These are phyloP conservation scores for Argentina anserina DNA, from an alignment of 306 rosid genomes.

Conservation along the genomic window DNA sequence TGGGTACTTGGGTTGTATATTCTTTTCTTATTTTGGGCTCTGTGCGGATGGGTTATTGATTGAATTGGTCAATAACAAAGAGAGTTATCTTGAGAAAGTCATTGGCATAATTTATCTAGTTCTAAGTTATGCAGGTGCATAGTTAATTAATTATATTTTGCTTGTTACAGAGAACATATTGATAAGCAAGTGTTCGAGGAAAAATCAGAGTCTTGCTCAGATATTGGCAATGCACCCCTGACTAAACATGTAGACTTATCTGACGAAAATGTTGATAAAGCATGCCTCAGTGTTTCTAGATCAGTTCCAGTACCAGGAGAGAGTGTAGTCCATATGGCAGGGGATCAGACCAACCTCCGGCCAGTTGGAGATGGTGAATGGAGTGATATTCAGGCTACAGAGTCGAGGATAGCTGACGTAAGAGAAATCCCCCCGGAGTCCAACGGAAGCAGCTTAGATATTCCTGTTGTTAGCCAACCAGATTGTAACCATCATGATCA, in stretches of 20 bases:
- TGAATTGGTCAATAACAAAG: background rate
- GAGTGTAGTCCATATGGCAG: slow-evolving; percentile 73
- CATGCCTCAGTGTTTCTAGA: slow-evolving; percentile 83
- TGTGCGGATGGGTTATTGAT: background rate
- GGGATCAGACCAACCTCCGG: slow-evolving; percentile 54
- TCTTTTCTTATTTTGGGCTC: background rate
- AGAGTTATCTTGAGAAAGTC: background rate
- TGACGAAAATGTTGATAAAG: slow-evolving; percentile 88
- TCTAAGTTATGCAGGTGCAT: background rate
- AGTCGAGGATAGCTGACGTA: slow-evolving; percentile 85
- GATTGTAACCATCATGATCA: slow-evolving; percentile 58
- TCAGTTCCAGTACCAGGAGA: slow-evolving; percentile 62
- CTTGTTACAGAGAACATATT: slow-evolving; percentile 66
- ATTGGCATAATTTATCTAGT: background rate
- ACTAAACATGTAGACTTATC: slow-evolving; percentile 90
- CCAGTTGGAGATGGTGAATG: slow-evolving; percentile 73
- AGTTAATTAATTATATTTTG: background rate
- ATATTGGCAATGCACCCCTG: slow-evolving; percentile 32
- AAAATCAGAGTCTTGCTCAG: slow-evolving; percentile 82
- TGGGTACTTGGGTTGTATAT: background rate
- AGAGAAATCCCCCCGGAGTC: slow-evolving; percentile 77
- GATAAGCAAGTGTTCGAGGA: slow-evolving; percentile 74
- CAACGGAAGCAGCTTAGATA: slow-evolving; percentile 85
- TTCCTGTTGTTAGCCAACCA: slow-evolving; percentile 83
- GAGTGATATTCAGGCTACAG: slow-evolving; percentile 95